Percentiles rank a stretch among this genome's conserved stretches.
These are phyloP conservation scores for Scleromitrula shiraiana DNA, from an alignment of 2,329 filamentous ascomycete genomes.

Conservation along the genomic window DNA sequence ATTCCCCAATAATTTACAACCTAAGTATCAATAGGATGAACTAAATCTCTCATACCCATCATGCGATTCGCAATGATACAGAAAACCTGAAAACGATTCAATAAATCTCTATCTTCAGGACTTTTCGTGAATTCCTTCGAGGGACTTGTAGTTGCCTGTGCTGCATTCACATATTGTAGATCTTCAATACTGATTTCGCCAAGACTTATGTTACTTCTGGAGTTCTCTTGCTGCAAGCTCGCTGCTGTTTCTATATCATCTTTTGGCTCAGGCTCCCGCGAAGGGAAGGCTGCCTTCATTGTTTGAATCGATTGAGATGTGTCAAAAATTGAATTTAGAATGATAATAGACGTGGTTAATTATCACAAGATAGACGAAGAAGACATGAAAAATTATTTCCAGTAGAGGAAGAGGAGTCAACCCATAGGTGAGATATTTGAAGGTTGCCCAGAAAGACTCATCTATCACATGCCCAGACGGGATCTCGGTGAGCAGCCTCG, in stretches of 20 bases:
- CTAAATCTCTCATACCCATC: not conserved
- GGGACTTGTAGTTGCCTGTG: not conserved
- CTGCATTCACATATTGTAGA: not conserved
- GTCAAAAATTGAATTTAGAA: too few relatives aligned
- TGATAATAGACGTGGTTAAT: too few relatives aligned
- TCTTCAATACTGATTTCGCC: constrained; percentile 1
- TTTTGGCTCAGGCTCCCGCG: not conserved
- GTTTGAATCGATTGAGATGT: too few relatives aligned
- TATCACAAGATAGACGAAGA: too few relatives aligned
- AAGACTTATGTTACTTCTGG: not conserved
- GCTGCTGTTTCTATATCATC: not conserved
- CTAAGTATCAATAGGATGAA: too few relatives aligned
- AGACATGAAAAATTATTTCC: too few relatives aligned
- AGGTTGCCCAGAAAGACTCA: too few relatives aligned
- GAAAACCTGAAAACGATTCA: constrained; percentile 5
- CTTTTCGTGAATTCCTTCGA: not conserved
- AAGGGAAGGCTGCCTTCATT: too few relatives aligned
- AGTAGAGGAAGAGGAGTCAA: too few relatives aligned
- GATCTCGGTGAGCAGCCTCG: too few relatives aligned
- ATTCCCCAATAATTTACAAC: not conserved
- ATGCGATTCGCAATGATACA: constrained; percentile 7
- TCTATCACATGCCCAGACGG: too few relatives aligned
- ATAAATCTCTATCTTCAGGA: not conserved
- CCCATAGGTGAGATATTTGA: too few relatives aligned
- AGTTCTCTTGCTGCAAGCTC: not conserved